These are phyloP conservation scores for Diaporthe velutina DNA, from an alignment of 2,329 filamentous ascomycete species.

Conservation along the genomic window DNA sequence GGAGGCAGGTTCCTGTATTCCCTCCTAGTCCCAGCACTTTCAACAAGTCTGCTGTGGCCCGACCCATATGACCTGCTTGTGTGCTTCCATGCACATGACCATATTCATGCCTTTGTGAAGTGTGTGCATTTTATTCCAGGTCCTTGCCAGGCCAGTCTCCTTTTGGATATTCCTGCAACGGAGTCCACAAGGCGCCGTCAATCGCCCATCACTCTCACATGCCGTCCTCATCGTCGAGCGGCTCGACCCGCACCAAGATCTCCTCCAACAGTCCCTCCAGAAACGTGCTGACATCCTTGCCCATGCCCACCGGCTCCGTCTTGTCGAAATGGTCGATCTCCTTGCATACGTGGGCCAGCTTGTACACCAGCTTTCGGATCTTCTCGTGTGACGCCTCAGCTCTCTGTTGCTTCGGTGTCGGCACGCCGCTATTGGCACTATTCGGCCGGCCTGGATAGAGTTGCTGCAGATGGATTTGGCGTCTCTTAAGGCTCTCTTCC, in stretches of 20 bases:
- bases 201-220: conserved; percentile 4
- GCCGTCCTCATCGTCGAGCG: conserved; percentile 80
- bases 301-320: conserved; percentile 92
- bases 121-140: background rate
- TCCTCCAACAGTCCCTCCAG: conserved; percentile 94
- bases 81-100: background rate
- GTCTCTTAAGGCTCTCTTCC: conserved; percentile 88
- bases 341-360: conserved; percentile 84
- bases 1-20: background rate
- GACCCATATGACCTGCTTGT: background rate
- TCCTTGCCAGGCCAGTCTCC: background rate
- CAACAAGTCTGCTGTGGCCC: background rate
- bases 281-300: conserved; percentile 88
- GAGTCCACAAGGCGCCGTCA: background rate
- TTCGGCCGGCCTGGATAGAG: conserved; percentile 48
- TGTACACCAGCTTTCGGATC: conserved; percentile 83
- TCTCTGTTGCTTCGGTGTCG: conserved; percentile 76
- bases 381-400: conserved; percentile 83
- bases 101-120: background rate
- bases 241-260: conserved; percentile 91
- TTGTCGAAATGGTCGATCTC: conserved; percentile 93
- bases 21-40: background rate
- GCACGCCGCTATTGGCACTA: conserved; percentile 65
- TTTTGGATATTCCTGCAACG: background rate
- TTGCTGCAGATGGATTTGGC: conserved; percentile 73